Conservation (phyloP, 371 early-diverging fungal species). For the Saksenaea oblongispora region DNA sequence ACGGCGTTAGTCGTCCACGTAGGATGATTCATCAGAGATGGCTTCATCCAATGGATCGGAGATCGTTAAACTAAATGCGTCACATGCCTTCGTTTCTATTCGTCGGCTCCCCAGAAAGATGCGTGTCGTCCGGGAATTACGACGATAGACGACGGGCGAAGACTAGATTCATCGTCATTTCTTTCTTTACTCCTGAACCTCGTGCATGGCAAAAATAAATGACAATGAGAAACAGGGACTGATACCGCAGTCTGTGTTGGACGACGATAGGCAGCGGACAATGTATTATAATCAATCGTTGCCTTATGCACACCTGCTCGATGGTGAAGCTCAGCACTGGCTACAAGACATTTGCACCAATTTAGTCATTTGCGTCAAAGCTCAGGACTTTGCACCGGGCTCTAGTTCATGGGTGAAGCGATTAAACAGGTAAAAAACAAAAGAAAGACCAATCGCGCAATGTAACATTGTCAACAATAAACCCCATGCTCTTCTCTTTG, state of each 20-base stretch:
- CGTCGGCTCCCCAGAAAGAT: too few relatives aligned
- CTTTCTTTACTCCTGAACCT: not conserved
- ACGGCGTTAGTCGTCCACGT: not conserved
- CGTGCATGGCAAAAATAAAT: not conserved
- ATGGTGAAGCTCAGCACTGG: constrained; percentile 57
- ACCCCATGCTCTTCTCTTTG: not conserved
- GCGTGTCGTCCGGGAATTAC: too few relatives aligned
- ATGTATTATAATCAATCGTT: constrained; percentile 49
- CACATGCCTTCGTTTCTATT: too few relatives aligned
- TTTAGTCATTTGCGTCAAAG: constrained; percentile 50
- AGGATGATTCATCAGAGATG: not conserved
- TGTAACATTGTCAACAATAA: not conserved
- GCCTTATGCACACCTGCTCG: constrained; percentile 57
- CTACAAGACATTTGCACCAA: constrained; percentile 55
- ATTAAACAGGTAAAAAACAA: constrained; percentile 48
- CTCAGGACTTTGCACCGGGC: constrained; percentile 65
- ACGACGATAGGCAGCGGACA: constrained; percentile 44
- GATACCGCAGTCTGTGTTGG: constrained; percentile 38
- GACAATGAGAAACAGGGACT: not conserved
- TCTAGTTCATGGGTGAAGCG: constrained; percentile 59
- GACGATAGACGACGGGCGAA: not conserved
- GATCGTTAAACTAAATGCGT: too few relatives aligned
- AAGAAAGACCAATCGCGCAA: not conserved
- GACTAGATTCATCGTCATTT: not conserved
- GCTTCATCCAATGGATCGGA: too few relatives aligned